These are phyloP conservation scores for Dendryphion nanum DNA, from an alignment of 2,329 filamentous ascomycete genomes.

Conservation along the genomic window DNA sequence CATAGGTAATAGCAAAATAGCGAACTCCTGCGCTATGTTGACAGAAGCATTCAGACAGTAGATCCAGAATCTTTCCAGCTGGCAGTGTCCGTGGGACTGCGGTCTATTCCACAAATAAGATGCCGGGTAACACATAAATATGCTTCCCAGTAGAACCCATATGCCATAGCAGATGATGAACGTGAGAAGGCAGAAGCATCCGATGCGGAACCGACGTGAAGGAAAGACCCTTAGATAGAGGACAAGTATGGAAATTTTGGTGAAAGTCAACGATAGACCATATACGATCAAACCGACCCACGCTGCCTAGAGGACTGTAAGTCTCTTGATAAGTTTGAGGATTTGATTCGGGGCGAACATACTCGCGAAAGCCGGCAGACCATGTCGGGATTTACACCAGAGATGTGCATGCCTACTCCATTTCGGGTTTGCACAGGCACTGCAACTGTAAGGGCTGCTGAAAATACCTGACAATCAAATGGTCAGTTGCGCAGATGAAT, in stretches of 20 bases:
- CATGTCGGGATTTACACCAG: constrained; percentile 6
- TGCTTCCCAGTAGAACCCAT: constrained; percentile 32
- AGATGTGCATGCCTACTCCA: constrained; percentile 26
- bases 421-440: constrained; percentile 30
- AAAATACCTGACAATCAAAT: constrained; percentile 20
- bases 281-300: constrained; percentile 36
- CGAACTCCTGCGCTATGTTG: constrained; percentile 34
- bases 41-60: constrained; percentile 32
- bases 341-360: too few species aligned
- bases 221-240: constrained; percentile 34
- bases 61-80: constrained; percentile 26
- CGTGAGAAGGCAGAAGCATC: constrained; percentile 25
- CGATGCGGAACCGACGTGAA: constrained; percentile 22
- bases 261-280: constrained; percentile 28
- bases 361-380: too few species aligned
- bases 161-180: constrained; percentile 23
- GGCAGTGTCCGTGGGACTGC: constrained; percentile 23
- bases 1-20: constrained; percentile 33
- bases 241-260: constrained; percentile 31
- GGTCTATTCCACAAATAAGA: constrained; percentile 32
- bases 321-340: too few species aligned
- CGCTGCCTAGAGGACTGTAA: constrained; percentile 26
- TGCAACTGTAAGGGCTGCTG: constrained; percentile 26
- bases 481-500: too few species aligned
- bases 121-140: constrained; percentile 34